Evolutionary conservation across 2,329 filamentous ascomycete genomes (phyloP).

Genomic region (Fusarium sp.): DNA sequence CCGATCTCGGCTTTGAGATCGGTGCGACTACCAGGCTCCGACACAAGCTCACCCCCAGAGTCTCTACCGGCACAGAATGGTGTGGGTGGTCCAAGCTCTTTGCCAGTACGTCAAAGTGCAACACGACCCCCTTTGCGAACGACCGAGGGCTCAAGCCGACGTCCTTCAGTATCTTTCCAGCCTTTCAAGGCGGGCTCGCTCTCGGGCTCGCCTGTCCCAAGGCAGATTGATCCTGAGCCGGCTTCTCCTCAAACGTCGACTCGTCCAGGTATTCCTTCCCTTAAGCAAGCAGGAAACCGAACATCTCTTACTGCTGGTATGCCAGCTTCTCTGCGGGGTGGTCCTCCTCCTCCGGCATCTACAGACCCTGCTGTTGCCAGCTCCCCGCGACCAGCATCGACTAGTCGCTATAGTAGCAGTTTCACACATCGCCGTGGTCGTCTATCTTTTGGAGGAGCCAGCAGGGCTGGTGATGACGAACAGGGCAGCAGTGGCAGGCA

Average conservation of each 20-base stretch:
- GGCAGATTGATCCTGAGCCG: slow-evolving; percentile 61
- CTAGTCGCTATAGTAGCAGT: slow-evolving; percentile 91
- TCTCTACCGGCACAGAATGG: slow-evolving; percentile 60
- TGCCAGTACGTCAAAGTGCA: slow-evolving; percentile 57
- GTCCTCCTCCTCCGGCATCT: slow-evolving; percentile 64
- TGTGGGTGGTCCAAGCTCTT: slow-evolving; percentile 59
- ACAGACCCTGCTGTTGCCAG: slow-evolving; percentile 74
- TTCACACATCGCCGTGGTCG: slow-evolving; percentile 87
- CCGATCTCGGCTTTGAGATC: slow-evolving; percentile 85
- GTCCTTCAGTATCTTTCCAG: slow-evolving; percentile 89
- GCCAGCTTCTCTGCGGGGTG: slow-evolving; percentile 76
- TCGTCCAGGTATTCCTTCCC: slow-evolving; percentile 58
- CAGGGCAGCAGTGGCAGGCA: slow-evolving; percentile 83
- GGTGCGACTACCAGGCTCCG: slow-evolving; percentile 69
- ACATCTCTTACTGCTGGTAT: slow-evolving; percentile 80
- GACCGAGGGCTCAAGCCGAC: slow-evolving; percentile 68
- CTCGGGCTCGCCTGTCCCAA: slow-evolving; percentile 81
- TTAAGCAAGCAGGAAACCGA: slow-evolving; percentile 70
- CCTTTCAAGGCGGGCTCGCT: slow-evolving; percentile 96
- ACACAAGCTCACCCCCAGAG: slow-evolving; percentile 67
- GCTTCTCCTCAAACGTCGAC: slow-evolving; percentile 65
- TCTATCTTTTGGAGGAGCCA: slow-evolving; percentile 78
- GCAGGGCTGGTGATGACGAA: slow-evolving; percentile 74
- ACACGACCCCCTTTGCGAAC: slow-evolving; percentile 53
- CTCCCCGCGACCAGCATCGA: slow-evolving; percentile 81